phyloP scores from a whole-genome alignment of 2,329 filamentous ascomycete genomes.

The Xylariales sp. region DNA sequence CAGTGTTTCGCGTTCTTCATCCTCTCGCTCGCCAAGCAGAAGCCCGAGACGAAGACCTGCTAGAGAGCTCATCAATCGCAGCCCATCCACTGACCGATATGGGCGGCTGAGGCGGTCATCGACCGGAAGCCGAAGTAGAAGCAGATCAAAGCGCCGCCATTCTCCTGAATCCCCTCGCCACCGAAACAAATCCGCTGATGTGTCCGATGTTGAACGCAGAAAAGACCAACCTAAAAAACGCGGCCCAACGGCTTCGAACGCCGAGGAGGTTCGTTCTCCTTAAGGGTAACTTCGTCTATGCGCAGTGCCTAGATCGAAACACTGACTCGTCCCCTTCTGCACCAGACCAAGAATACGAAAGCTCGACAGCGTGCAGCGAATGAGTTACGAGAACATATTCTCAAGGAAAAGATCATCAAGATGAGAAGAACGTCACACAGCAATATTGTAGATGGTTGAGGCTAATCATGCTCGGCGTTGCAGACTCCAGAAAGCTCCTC shows the following conservation, averaged over 20 bases:
- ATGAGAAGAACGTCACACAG: constrained; percentile 46
- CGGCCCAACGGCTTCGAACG: constrained; percentile 24
- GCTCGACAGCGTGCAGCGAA: constrained; percentile 36
- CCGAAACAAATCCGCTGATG: constrained; percentile 54
- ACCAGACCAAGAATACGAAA: constrained; percentile 30
- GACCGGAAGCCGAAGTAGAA: constrained; percentile 24
- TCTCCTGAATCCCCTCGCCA: constrained; percentile 48
- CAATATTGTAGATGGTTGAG: constrained; percentile 32
- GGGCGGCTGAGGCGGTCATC: constrained; percentile 29
- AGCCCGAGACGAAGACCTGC: constrained; percentile 27
- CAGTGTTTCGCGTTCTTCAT: constrained; percentile 32
- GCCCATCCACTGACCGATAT: constrained; percentile 27
- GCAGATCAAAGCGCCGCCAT: constrained; percentile 40
- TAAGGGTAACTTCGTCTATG: constrained; percentile 18
- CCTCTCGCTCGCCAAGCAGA: constrained; percentile 33
- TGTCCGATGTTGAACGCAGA: constrained; percentile 43
- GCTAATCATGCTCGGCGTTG: constrained; percentile 41
- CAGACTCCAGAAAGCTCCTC: constrained; percentile 15
- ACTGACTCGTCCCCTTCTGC: constrained; percentile 28
- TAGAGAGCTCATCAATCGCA: constrained; percentile 29
- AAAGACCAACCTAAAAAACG: constrained; percentile 30
- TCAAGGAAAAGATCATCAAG: constrained; percentile 51
- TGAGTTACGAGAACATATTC: constrained; percentile 43
- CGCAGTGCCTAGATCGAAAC: constrained; percentile 16
- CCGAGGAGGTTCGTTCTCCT: constrained; percentile 38